phyloP scores from a whole-genome alignment of 768 basidiomycete genomes.

The Boletus bicolor region DNA sequence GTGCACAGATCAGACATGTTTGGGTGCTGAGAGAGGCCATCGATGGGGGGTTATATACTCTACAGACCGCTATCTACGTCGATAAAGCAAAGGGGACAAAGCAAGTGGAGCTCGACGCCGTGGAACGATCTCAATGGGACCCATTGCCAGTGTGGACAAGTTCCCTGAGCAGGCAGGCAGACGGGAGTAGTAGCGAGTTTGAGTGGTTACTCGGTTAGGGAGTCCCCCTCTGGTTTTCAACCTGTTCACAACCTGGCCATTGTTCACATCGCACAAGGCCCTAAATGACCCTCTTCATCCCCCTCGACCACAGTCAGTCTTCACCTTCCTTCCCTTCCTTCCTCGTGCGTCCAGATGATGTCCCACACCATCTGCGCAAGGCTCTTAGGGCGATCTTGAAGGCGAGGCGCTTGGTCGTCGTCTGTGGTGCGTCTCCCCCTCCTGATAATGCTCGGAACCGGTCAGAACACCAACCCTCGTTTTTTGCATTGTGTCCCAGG shows the following conservation, averaged over 20 bases:
- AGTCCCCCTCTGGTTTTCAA: slow-evolving; percentile 22
- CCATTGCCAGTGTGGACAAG: not conserved
- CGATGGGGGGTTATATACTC: slow-evolving; percentile 6
- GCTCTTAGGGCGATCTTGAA: slow-evolving; percentile 68
- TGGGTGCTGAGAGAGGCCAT: not conserved
- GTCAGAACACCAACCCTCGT: not conserved
- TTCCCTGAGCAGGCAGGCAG: slow-evolving; percentile 13
- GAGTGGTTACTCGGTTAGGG: slow-evolving; percentile 9
- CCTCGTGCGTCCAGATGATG: slow-evolving; percentile 46
- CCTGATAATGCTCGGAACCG: slow-evolving; percentile 10
- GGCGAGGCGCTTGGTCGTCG: slow-evolving; percentile 80
- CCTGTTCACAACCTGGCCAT: slow-evolving; percentile 19
- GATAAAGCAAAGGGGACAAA: slow-evolving; percentile 17
- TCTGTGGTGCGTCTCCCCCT: slow-evolving; percentile 62
- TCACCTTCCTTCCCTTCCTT: slow-evolving; percentile 56
- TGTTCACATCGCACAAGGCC: slow-evolving; percentile 27
- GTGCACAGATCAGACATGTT: slow-evolving; percentile 17
- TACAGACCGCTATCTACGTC: not conserved
- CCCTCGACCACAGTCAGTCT: slow-evolving; percentile 48
- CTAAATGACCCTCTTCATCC: slow-evolving; percentile 64
- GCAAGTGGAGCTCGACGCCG: slow-evolving; percentile 4
- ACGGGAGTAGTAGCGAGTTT: not conserved
- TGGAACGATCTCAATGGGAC: too few relatives aligned
- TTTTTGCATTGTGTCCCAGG: slow-evolving; percentile 40
- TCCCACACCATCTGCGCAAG: slow-evolving; percentile 46